Base-by-base conservation (phyloP, 1,139 yeast genomes). In the Scheffersomyces quercinus region DNA sequence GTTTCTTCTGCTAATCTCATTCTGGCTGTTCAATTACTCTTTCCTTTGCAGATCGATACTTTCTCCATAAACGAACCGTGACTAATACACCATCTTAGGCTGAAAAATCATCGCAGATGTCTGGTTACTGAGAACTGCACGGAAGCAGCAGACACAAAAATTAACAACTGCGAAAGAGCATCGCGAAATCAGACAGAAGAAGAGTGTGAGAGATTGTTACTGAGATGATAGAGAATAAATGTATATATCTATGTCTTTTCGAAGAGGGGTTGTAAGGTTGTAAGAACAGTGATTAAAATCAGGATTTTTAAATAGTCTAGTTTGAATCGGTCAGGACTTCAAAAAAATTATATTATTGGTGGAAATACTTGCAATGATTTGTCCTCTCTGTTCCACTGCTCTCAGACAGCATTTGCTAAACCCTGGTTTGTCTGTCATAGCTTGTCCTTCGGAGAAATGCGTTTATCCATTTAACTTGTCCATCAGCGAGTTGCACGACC, bases 1-100 rank as follows among this genome's bases (percentile, higher is more conserved):
- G 83, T 82, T 35, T 83, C 86, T 15, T 85, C 75, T 3, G 89
- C 76, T 29, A 79, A 61, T 56, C 72, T 75, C 83, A 79, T 79
- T 4, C 20, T 43, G 36, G 29, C 13, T 36, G 41, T n/a, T 36
- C 26, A 29, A 16, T 9, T 33, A 11, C 16, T 20, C 8, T 20
- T 20, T 6, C 8, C 26, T 20, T 20, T 20, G 8, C 8, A 5
- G 7, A 6, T 6, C 26, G 6, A 16, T 16, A 16, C 20, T 16
- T 20, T 20, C 26, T 20, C 8, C 26, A 20, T 8, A 20, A 20
- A 20, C 26, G 26, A 20, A 20, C 26, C 26, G 26, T 20, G 26
- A 20, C 26, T 20, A 20, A 20, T 20, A 20, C 7, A 20, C 7
- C 26, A 20, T 20, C 26, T 20, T 20, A 20, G 35, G 20, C 24